phyloP scores from a whole-genome alignment of 345 rosid species.

The Rubroshorea leprosula region DNA sequence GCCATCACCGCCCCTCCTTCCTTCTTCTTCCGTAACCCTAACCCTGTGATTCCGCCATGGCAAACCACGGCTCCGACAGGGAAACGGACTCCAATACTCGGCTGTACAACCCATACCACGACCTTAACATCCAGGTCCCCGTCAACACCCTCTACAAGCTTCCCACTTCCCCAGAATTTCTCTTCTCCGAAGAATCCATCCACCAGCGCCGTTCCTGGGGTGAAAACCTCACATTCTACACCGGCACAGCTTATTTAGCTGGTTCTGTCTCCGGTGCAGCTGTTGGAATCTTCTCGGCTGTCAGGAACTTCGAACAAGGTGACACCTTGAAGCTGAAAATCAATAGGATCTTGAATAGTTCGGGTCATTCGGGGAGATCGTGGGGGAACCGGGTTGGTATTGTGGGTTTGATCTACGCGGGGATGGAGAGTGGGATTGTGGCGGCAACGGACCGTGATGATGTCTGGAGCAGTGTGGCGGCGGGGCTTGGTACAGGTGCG shows the following conservation, averaged over 20 bases:
- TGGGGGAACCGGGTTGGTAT: constrained; percentile 87
- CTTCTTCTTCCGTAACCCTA: constrained; percentile 16
- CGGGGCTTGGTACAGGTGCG: constrained; percentile 93
- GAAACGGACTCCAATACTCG: constrained; percentile 41
- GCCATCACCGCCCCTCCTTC: not conserved
- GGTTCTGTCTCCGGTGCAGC: constrained; percentile 64
- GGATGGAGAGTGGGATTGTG: constrained; percentile 70
- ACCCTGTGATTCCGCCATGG: constrained; percentile 23
- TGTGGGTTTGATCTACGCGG: constrained; percentile 72
- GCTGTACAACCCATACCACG: constrained; percentile 84
- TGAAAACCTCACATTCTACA: constrained; percentile 89
- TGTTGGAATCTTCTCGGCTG: constrained; percentile 43
- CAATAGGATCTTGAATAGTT: constrained; percentile 67
- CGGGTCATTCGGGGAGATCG: constrained; percentile 67
- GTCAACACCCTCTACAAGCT: constrained; percentile 58
- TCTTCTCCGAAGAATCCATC: constrained; percentile 80
- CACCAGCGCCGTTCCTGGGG: constrained; percentile 97
- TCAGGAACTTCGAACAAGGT: constrained; percentile 60
- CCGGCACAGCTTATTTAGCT: constrained; percentile 73
- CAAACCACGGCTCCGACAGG: constrained; percentile 37
- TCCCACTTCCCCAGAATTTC: constrained; percentile 88
- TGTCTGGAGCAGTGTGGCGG: constrained; percentile 84
- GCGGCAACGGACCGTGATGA: constrained; percentile 65
- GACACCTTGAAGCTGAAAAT: constrained; percentile 81
- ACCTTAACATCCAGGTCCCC: constrained; percentile 50